Conservation (phyloP, 805 yeast species). For the Barnettozyma salicaria region DNA sequence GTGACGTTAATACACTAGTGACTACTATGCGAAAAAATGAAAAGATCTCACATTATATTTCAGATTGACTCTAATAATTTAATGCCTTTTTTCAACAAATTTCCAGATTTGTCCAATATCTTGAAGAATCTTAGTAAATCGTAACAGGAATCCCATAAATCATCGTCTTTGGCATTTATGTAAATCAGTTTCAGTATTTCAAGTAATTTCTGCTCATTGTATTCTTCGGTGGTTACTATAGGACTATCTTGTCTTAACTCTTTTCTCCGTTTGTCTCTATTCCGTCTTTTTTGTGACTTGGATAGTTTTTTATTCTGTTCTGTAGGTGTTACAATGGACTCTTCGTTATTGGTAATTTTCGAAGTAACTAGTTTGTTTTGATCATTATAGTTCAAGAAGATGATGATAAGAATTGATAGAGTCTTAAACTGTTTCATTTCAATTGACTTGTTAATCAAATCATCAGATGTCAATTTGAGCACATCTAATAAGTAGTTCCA, state of each 20-base stretch:
- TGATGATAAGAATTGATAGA: slow-evolving; percentile 40
- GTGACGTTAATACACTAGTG: too few species aligned
- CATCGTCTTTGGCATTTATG: slow-evolving; percentile 26
- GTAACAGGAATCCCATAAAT: slow-evolving; percentile 27
- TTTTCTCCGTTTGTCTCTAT: slow-evolving; percentile 3
- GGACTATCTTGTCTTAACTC: slow-evolving; percentile 14
- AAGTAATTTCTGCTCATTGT: slow-evolving; percentile 15
- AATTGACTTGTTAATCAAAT: slow-evolving; percentile 37
- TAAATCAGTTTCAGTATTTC: slow-evolving; percentile 23
- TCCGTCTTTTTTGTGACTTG: slow-evolving; percentile 5
- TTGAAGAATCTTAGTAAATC: slow-evolving; percentile 29
- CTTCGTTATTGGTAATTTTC: not conserved
- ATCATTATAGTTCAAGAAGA: slow-evolving; percentile 37
- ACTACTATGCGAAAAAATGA: too few species aligned
- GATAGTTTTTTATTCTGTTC: not conserved
- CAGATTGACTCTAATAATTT: slow-evolving; percentile 4
- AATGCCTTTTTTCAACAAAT: slow-evolving; percentile 14
- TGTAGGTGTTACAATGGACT: not conserved
- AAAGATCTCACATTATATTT: too few species aligned
- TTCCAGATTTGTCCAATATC: slow-evolving; percentile 24
- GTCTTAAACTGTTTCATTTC: slow-evolving; percentile 37
- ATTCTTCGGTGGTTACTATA: slow-evolving; percentile 1
- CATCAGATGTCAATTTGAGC: slow-evolving; percentile 36
- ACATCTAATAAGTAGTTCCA: slow-evolving; percentile 39
- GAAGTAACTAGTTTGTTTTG: slow-evolving; percentile 21